Percentiles rank a stretch among this genome's conserved stretches.
Conservation (phyloP, 2,329 filamentous ascomycete genomes). For the Cyanodermella asteris region DNA sequence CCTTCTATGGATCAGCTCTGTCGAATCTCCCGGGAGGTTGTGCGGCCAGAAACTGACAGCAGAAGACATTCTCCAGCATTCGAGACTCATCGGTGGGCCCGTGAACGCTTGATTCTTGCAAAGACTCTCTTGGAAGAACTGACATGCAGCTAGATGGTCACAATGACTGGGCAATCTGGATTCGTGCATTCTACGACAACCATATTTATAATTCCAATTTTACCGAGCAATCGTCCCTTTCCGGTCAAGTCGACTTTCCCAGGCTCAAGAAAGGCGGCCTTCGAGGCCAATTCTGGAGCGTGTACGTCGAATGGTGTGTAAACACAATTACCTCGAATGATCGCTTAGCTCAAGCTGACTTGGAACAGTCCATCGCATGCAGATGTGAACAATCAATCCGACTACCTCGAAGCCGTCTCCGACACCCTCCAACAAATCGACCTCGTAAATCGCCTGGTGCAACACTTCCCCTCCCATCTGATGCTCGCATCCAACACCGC, state of each 20-base stretch:
- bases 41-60: no score
- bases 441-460: conserved; percentile 43
- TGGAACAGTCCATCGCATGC: not conserved
- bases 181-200: conserved; percentile 48
- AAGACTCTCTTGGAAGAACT: no score
- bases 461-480: no score
- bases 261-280: conserved; percentile 48
- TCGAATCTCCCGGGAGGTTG: no score
- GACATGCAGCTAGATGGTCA: conserved; percentile 89
- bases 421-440: conserved; percentile 57
- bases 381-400: conserved; percentile 5
- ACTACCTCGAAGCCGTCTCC: conserved; percentile 29
- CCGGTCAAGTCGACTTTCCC: conserved; percentile 61
- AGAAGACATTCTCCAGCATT: no score
- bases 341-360: conserved; percentile 44
- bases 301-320: conserved; percentile 54
- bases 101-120: no score
- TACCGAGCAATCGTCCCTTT: conserved; percentile 49
- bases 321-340: conserved; percentile 53
- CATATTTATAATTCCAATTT: conserved; percentile 58
- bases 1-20: no score
- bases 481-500: no score
- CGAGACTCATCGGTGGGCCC: no score
- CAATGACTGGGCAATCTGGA: conserved; percentile 60
- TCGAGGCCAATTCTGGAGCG: conserved; percentile 86